These are phyloP conservation scores for Darksidea phi DNA, from an alignment of 495 filamentous ascomycete species.

Conservation along the genomic window DNA sequence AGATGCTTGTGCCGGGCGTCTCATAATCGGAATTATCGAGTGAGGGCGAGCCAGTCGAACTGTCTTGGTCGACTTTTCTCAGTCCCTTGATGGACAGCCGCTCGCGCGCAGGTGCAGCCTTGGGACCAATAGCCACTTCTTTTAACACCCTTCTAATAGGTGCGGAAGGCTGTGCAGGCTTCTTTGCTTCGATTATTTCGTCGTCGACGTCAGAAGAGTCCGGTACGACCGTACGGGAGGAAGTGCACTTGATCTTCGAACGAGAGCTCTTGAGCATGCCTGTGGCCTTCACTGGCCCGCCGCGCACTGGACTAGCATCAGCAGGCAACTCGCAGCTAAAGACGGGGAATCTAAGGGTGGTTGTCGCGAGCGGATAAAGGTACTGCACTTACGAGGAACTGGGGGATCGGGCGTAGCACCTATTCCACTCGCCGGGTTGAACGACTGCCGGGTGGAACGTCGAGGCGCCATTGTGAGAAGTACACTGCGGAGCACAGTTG, in stretches of 20 bases:
- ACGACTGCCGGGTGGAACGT: constrained; percentile 1
- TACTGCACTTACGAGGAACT: background rate
- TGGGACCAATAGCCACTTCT: constrained; percentile 21
- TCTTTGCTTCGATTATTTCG: constrained; percentile 5
- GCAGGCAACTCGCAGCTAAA: background rate
- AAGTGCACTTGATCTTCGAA: constrained; percentile 19
- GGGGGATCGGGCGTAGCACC: background rate
- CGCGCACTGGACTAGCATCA: background rate
- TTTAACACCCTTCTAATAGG: constrained; percentile 21
- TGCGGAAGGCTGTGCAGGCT: background rate
- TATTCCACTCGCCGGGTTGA: background rate
- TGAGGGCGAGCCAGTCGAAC: constrained; percentile 40
- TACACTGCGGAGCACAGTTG: background rate
- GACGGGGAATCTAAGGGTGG: background rate
- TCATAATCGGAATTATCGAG: constrained; percentile 59
- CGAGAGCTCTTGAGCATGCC: background rate
- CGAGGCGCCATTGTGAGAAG: constrained; percentile 3
- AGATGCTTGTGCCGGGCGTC: constrained; percentile 75
- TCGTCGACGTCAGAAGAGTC: constrained; percentile 25
- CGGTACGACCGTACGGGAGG: constrained; percentile 21
- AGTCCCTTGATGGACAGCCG: constrained; percentile 3
- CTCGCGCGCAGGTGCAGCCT: background rate
- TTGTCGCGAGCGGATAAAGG: background rate
- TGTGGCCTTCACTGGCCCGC: background rate
- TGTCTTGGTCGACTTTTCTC: constrained; percentile 10